Evolutionary conservation across 768 basidiomycete genomes (phyloP).

Genomic region (Xerocomus potaroensis): DNA sequence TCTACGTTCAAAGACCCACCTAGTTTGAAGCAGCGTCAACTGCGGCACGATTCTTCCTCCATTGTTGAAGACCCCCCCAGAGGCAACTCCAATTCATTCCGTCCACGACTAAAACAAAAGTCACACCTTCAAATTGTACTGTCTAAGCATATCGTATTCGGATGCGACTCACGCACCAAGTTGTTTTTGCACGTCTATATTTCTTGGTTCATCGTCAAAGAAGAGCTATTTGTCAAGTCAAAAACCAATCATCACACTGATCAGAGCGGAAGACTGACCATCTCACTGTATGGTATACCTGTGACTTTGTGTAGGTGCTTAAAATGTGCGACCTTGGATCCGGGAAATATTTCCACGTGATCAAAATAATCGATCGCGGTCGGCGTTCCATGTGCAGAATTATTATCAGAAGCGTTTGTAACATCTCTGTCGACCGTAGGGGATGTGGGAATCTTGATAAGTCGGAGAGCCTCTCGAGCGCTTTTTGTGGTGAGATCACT

Average conservation of each 20-base stretch:
- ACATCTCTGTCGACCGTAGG: slow-evolving; percentile 28
- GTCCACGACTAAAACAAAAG: slow-evolving; percentile 65
- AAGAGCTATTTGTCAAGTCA: slow-evolving; percentile 40
- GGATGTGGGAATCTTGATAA: slow-evolving; percentile 50
- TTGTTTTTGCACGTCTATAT: slow-evolving; percentile 46
- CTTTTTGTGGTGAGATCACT: slow-evolving; percentile 34
- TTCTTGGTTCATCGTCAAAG: slow-evolving; percentile 67
- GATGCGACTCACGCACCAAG: slow-evolving; percentile 37
- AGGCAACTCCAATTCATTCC: slow-evolving; percentile 63
- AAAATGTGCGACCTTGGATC: slow-evolving; percentile 82
- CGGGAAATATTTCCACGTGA: slow-evolving; percentile 72
- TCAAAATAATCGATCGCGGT: slow-evolving; percentile 63
- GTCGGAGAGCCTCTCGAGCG: slow-evolving; percentile 68
- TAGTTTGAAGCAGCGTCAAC: slow-evolving; percentile 9
- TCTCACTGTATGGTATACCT: slow-evolving; percentile 72
- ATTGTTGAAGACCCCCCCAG: slow-evolving; percentile 64
- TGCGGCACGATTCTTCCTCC: slow-evolving; percentile 50
- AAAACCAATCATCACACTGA: background rate
- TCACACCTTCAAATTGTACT: slow-evolving; percentile 58
- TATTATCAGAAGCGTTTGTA: background rate
- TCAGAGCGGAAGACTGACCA: slow-evolving; percentile 43
- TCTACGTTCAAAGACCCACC: background rate
- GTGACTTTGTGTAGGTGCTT: slow-evolving; percentile 67
- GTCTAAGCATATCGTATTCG: background rate
- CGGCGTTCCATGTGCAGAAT: slow-evolving; percentile 24